Base-by-base conservation (phyloP, 345 rosid species). In the Pugionium cornutum region DNA sequence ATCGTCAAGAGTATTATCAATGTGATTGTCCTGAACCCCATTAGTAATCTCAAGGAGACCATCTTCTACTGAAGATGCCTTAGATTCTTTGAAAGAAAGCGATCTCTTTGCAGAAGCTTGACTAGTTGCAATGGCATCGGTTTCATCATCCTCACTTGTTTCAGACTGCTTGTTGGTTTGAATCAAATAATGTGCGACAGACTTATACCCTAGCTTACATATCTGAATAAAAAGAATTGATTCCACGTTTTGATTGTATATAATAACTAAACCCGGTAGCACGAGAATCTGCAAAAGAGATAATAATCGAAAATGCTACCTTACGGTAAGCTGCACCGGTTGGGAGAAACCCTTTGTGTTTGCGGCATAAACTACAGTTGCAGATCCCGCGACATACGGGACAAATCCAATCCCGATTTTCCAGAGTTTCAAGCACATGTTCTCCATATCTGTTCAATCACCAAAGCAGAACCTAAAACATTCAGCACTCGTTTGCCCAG, bases 141-240 rank as follows among this genome's bases (percentile, higher is more conserved):
- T 55, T 52, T 42, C 62, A 41, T 66, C 66, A 53, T 78, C 84
- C 49, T 51, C 58, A 55, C 50, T 72, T 32, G 68, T 48, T 62
- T 78, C 71, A 4, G 72, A 53, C 45, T 78, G 65, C n/a, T 47
- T 40, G 70, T 47, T 73, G 75, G 87, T 84, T 62, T 84, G 80
- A 76, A 94, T 75, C 62, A 94, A 97, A 71, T 85, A 90, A 77
- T 94, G 99, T 37, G 99, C 97, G 64, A 90, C 95, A 4, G 99
- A 94, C 78, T 83, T 94, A 84, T 73, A 94, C 62, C 96, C 99
- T 70, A 88, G 62, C 9, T 73, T 61, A 61, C 75, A 45, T 63
- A 94, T 68, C 99, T 94, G 75, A 53, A 61, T 44, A n/a, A 31
- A 39, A 72, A 33, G 35, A 65, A 10, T 18, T 18, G 18, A 18